phyloP scores from a whole-genome alignment of 208 protist species.

The Acanthamoeba triangularis region DNA sequence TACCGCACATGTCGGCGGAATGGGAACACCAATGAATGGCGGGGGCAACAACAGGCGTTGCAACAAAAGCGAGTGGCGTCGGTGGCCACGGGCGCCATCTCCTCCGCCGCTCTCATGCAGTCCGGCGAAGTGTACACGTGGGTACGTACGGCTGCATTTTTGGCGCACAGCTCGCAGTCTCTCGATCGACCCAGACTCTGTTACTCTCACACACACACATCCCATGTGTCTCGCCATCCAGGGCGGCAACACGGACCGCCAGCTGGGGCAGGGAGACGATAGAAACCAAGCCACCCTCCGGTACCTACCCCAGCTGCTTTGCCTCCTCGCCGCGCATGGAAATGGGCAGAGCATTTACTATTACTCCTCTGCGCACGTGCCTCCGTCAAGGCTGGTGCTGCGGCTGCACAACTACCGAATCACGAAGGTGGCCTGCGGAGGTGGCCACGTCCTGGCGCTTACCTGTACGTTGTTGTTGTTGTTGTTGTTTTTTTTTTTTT shows the following conservation, averaged over 20 bases:
- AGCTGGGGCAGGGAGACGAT: not conserved
- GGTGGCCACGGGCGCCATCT: not conserved
- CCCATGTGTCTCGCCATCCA: not conserved
- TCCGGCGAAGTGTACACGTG: constrained; percentile 12
- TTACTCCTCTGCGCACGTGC: no score
- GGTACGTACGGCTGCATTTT: not conserved
- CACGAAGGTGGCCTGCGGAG: not conserved
- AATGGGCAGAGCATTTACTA: no score
- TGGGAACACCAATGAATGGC: not conserved
- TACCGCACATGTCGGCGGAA: not conserved
- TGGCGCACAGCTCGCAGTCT: no score
- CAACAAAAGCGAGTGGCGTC: not conserved
- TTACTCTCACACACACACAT: no score
- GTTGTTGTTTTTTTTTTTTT: no score
- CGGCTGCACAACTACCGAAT: constrained; percentile 12
- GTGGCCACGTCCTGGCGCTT: not conserved
- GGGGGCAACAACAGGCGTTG: not conserved
- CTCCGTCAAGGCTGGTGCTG: not conserved
- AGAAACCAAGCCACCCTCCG: not conserved
- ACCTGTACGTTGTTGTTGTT: not conserved
- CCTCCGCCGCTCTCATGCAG: not conserved
- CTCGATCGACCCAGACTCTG: no score
- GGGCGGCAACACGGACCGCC: constrained; percentile 36
- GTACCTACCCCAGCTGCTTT: not conserved
- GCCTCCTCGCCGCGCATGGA: not conserved